Percentiles rank a stretch among this genome's conserved stretches.
These are phyloP conservation scores for Penicillium sclerotiorum DNA, from an alignment of 2,329 filamentous ascomycete genomes.

Conservation along the genomic window DNA sequence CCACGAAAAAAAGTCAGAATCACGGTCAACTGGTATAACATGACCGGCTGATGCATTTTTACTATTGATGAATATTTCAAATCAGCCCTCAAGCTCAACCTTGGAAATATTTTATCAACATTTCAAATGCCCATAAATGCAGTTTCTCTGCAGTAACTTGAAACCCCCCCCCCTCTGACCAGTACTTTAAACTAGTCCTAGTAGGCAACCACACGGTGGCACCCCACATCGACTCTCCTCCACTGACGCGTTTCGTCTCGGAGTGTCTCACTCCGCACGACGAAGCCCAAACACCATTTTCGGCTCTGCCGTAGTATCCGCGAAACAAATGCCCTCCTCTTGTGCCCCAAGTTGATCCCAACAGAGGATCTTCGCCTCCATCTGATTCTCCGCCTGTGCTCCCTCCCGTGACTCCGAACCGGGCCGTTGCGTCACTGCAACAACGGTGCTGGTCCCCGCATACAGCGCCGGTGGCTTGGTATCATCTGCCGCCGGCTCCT, in stretches of 20 bases:
- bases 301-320: conserved; percentile 47
- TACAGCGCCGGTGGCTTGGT: conserved; percentile 46
- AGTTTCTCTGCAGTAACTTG: background rate
- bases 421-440: conserved; percentile 40
- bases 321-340: conserved; percentile 50
- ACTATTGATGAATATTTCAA: too few species aligned
- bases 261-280: conserved; percentile 8
- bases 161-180: background rate
- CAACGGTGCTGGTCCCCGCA: conserved; percentile 52
- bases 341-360: conserved; percentile 50
- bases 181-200: background rate
- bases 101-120: too few species aligned
- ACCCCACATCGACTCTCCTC: conserved; percentile 2
- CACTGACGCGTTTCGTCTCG: conserved; percentile 5
- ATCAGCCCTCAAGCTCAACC: too few species aligned
- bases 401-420: conserved; percentile 15
- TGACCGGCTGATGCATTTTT: too few species aligned
- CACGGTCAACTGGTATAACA: background rate
- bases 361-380: conserved; percentile 45
- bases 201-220: conserved; percentile 4
- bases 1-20: background rate
- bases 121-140: background rate
- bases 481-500: conserved; percentile 41
- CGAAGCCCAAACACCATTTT: conserved; percentile 41
- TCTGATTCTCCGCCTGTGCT: conserved; percentile 19